Base-by-base conservation (phyloP, 495 filamentous ascomycete species). In the Bacidia gigantensis region DNA sequence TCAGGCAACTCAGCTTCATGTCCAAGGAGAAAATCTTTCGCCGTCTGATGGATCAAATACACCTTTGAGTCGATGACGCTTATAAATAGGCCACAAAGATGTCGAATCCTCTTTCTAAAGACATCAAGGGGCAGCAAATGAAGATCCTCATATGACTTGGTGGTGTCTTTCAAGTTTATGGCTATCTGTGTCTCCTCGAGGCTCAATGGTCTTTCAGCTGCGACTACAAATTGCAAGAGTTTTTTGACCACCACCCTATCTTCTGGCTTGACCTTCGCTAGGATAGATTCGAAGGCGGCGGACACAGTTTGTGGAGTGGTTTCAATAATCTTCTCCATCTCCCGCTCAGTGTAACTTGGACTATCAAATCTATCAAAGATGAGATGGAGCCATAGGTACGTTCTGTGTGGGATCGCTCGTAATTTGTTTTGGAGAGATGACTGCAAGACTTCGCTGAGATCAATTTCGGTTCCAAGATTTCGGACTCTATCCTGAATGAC, bases 381-480 rank as follows among this genome's bases (percentile, higher is more conserved):
- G 1, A 74, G 59, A 49, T 64, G 53, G 5, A 71, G 60, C 72
- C 70, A 74, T n/a, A 75, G 68, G 57, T 75, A 75, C n/a, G 69
- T 74, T 23, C 69, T 59, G 40, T 72, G 61, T 17, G 29, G 29
- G 14, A 35, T 35, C 5, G 29, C 29, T 35, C 29, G 29, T 35
- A 35, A 14, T 14, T 35, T 35, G 7, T 35, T 14, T 5, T 5
- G 7, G 7, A 35, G 29, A 35, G 7, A 35, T 14, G 14, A 35
- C 29, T 35, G 29, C 7, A 14, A 7, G 14, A 14, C 5, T 14
- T 35, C 29, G 5, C 14, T 5, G 29, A 35, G 29, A 14, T 14
- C 14, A 11, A 47, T n/a, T 21, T 47, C 3, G 9, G 9, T 17
- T 3, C 21, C 26, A 14, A 47, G 5, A 14, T 10, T 17, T 3